phyloP scores from a whole-genome alignment of 495 filamentous ascomycete species.

The Jackrogersella minutella region DNA sequence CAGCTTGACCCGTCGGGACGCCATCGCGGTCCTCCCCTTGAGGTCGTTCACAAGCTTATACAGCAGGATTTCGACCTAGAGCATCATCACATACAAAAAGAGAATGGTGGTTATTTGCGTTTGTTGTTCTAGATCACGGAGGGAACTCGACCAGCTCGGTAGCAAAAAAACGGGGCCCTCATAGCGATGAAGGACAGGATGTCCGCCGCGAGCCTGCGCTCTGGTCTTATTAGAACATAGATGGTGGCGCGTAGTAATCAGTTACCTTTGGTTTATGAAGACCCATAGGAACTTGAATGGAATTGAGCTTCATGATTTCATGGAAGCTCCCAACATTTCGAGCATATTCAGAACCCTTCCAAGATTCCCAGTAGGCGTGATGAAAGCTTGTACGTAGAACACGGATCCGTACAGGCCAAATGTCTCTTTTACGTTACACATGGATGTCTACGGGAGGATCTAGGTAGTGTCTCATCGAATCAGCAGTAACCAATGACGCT shows the following conservation, averaged over 20 bases:
- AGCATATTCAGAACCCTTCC: not conserved
- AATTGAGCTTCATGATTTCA: slow-evolving; percentile 25
- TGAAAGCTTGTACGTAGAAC: not conserved
- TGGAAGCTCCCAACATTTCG: not conserved
- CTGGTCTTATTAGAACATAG: slow-evolving; percentile 16
- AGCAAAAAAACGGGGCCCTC: not conserved
- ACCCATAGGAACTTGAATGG: slow-evolving; percentile 35
- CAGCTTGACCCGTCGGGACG: slow-evolving; percentile 12
- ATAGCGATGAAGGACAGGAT: not conserved
- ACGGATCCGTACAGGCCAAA: not conserved
- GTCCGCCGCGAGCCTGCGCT: slow-evolving; percentile 13
- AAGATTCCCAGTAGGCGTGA: no score
- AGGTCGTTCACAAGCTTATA: slow-evolving; percentile 13
- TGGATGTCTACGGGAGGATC: not conserved
- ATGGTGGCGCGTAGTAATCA: slow-evolving; percentile 13
- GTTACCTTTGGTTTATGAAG: slow-evolving; percentile 31
- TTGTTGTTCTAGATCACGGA: slow-evolving; percentile 11
- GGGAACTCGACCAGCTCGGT: slow-evolving; percentile 6
- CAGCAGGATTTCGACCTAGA: slow-evolving; percentile 15
- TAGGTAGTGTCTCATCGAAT: not conserved
- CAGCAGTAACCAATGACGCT: not conserved
- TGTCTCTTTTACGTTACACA: not conserved
- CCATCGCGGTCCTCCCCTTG: not conserved
- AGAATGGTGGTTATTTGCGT: slow-evolving; percentile 29
- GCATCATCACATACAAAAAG: slow-evolving; percentile 24